Conservation (phyloP, 345 rosid species). For the Melastoma malabathricum region DNA sequence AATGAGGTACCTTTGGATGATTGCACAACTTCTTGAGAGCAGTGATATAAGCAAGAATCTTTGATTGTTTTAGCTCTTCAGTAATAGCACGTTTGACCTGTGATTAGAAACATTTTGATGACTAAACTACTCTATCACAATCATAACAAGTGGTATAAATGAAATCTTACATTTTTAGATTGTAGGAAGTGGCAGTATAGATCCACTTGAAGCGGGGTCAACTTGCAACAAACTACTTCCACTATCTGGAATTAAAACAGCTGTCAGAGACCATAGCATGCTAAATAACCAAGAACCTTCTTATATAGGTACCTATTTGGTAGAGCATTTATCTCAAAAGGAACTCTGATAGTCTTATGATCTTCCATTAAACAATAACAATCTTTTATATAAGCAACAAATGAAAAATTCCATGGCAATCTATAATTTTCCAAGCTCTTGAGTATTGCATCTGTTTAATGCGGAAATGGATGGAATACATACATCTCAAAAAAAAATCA, state of each 20-base stretch:
- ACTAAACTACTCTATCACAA: background rate
- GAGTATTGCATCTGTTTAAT: too few relatives aligned
- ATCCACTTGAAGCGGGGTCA: conserved; percentile 82
- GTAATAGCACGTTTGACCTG: conserved; percentile 79
- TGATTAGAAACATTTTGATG: conserved; percentile 7
- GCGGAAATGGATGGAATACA: too few relatives aligned
- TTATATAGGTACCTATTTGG: too few relatives aligned
- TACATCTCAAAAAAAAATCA: too few relatives aligned
- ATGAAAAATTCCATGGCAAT: too few relatives aligned
- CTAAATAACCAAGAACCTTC: too few relatives aligned
- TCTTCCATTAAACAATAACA: too few relatives aligned
- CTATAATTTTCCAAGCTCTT: too few relatives aligned
- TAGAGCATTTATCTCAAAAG: too few relatives aligned
- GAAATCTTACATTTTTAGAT: conserved; percentile 72
- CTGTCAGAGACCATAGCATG: background rate
- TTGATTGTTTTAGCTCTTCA: conserved; percentile 74
- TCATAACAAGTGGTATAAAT: background rate
- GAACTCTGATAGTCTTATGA: too few relatives aligned
- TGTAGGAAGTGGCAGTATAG: conserved; percentile 85
- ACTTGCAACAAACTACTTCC: conserved; percentile 98
- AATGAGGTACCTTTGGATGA: conserved; percentile 78
- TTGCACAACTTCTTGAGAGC: conserved; percentile 99
- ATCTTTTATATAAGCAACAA: too few relatives aligned
- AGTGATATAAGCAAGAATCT: conserved; percentile 90
- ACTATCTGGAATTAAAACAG: conserved; percentile 50